Evolutionary conservation across 176 grass and related monocot species (phyloP).

Genomic region (Oryza meridionalis): DNA sequence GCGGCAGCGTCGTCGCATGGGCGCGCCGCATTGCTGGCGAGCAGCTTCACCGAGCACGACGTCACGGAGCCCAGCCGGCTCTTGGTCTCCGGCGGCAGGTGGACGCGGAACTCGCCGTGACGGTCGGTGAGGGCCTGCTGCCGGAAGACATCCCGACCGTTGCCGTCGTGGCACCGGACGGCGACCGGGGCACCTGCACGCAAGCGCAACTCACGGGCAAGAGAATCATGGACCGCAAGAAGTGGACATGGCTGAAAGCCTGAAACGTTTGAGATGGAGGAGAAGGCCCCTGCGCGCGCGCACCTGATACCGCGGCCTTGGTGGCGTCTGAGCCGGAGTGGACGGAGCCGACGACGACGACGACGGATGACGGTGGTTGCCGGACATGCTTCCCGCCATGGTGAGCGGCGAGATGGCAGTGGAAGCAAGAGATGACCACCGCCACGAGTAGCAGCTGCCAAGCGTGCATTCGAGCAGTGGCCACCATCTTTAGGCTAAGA

Average conservation of each 20-base stretch:
- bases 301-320: conserved; percentile 32
- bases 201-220: background rate
- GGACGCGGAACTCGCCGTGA: conserved; percentile 25
- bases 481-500: background rate
- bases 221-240: background rate
- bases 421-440: conserved; percentile 28
- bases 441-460: background rate
- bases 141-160: conserved; percentile 9
- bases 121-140: conserved; percentile 18
- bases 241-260: too few species aligned
- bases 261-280: background rate
- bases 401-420: conserved; percentile 6
- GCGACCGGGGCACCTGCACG: background rate
- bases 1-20: background rate
- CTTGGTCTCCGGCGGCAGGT: background rate
- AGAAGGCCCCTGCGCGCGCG: background rate
- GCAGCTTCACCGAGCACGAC: conserved; percentile 27
- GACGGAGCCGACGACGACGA: conserved; percentile 12
- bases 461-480: background rate
- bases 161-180: conserved; percentile 36
- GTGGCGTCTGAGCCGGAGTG: conserved; percentile 6
- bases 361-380: background rate
- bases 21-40: background rate
- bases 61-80: conserved; percentile 14
- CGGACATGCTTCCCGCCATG: background rate